Evolutionary conservation across 805 yeast species (phyloP), one percentile per base, ranked within the genome.

Genomic region (Clavispora phyllophila): DNA sequence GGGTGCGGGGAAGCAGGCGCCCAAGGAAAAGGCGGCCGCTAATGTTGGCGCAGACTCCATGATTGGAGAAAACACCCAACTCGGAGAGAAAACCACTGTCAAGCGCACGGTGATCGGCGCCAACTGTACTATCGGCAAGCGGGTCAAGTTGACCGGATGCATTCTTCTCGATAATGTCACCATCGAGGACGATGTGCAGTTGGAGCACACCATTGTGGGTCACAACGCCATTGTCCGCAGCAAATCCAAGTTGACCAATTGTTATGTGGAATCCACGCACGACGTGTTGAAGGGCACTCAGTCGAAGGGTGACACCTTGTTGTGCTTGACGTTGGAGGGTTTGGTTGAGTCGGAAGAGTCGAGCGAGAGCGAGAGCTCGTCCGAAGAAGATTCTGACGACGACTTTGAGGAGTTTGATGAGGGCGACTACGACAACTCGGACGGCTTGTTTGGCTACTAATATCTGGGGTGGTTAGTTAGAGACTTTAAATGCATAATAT

Each of bases 191-290:
- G 96, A 87, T 51, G 82, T 78, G 12, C 76, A 69, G 40, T 61
- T 84, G 46, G 99, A 93, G 61, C 93, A 91, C 66, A 87, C 95
- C 65, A 82, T 91, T 15, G 70, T 93, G 40, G 99, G 98, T 13
- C 67, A 71, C 33, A 66, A 69, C 37, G 90, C 83, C 1, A 66
- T 64, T n/a, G 73, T 93, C 23, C 82, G 79, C 25, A 57, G 72
- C 42, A 87, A 84, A 61, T 70, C 79, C 34, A 80, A 75, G 57
- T 74, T 93, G 48, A 78, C 81, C 12, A 84, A 84, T 53, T 91
- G 96, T 71, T 82, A 86, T 48, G 84, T 93, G 20, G 98, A 90
- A 62, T 87, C 95, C 9, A 71, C 81, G 1, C 87, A 82, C 58
- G 71, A 70, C 15, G 90, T 93, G 18, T 71, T 76, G 2, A 68